Conservation (phyloP, 2,329 filamentous ascomycete species). For the Sporothrix brunneoviolacea region DNA sequence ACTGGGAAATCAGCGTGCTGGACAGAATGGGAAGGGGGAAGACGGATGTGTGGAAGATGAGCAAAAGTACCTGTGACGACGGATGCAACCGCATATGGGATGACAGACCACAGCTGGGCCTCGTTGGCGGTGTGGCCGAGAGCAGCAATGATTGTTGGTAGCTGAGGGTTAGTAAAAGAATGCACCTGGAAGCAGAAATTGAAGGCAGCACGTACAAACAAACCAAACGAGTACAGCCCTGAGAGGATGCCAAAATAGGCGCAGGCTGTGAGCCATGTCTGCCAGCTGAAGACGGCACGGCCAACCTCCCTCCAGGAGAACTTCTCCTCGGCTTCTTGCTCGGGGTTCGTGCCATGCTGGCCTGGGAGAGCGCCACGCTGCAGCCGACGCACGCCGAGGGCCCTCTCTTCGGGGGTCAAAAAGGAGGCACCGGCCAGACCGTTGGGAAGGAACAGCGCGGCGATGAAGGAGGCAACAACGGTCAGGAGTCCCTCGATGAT, state of each 20-base stretch:
- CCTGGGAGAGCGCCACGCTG: not conserved
- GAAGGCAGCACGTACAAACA: constrained; percentile 48
- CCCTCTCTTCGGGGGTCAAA: constrained; percentile 45
- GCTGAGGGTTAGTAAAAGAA: constrained; percentile 25
- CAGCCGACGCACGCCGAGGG: constrained; percentile 40
- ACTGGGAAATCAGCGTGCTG: constrained; percentile 27
- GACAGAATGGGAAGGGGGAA: not conserved
- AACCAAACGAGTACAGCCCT: constrained; percentile 55
- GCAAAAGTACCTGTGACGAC: constrained; percentile 39
- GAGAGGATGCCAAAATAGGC: constrained; percentile 55
- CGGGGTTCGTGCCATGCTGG: not conserved
- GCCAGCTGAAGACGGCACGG: constrained; percentile 53
- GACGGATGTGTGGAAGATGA: not conserved
- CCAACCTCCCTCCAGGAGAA: constrained; percentile 57
- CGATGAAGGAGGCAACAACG: constrained; percentile 43
- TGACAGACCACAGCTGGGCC: constrained; percentile 57
- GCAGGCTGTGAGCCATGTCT: constrained; percentile 56
- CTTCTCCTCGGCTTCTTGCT: constrained; percentile 30
- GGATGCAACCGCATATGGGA: constrained; percentile 55
- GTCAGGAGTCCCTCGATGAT: constrained; percentile 56
- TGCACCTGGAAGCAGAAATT: not conserved
- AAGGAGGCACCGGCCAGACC: constrained; percentile 47
- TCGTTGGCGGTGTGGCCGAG: constrained; percentile 47
- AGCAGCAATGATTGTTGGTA: constrained; percentile 59
- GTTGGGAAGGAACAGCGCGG: constrained; percentile 50